Evolutionary conservation across 2,329 filamentous ascomycete genomes (phyloP), one percentile per base, ranked within the genome.

Genomic region (Plectosphaerella cucumerina): DNA sequence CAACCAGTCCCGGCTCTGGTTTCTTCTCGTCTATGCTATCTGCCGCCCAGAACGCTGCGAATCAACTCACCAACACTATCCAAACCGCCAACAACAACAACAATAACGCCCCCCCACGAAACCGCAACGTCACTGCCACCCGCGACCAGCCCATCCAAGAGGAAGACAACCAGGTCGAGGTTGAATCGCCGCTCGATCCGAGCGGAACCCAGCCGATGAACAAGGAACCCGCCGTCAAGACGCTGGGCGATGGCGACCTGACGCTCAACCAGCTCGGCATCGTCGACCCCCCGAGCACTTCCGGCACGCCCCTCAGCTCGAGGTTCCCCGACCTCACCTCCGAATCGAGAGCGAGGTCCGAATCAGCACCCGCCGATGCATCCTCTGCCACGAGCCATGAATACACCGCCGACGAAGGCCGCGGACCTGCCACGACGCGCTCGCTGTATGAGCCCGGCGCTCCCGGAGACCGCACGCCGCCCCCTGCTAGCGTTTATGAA

Each of bases 21-120:
- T 97, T 99, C 73, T 97, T 99, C 70, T 96, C 90, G 5, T 92
- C 89, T 22, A 89, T 99, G 64, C 84, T 99, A 57, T 93, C 90
- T 39, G 93, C 87, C 44, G 94, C 94, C 17, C 93, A 97, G 68
- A 97, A 87, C 78, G 93, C 93, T 42, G 91, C 92, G 14, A 90
- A 75, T 57, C 85, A 82, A 17, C 67, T 92, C 5, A 90, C 80
- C 59, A 89, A 81, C 56, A 90, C 85, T 45, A 86, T 97, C 44
- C 82, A 83, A 46, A 92, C 84, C 64, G 80, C 78, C 23, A 26
- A 26, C 23, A 26, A 26, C 23, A 26, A 26, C 23, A 26, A 26
- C 26, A 75, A 82, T 8, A 68, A 70, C 47, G 74, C 48, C 2
- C 44, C 53, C 21, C 31, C 74, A 59, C 73, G 70, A 56, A 74